Evolutionary conservation across 2,329 filamentous ascomycete genomes (phyloP), one percentile per base, ranked within the genome.

Genomic region (Pseudogymnoascus sp.): DNA sequence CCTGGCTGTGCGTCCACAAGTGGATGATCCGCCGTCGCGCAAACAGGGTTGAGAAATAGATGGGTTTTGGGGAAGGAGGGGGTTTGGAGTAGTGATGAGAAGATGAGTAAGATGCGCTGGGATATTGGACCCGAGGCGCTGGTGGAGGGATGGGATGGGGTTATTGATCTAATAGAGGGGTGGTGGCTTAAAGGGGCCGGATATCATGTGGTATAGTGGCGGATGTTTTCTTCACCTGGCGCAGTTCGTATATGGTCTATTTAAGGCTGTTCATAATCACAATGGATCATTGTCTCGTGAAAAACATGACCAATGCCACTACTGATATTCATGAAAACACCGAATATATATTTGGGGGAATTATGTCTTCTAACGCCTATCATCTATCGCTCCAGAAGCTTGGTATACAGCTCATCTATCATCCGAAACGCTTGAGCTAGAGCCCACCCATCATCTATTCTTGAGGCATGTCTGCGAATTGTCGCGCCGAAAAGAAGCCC

Each of bases 1-100:
- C 79, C 61, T 67, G 69, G 58, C 75, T 86, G 39, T 79, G 81
- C 69, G 67, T 81, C 64, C 76, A 77, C 65, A 77, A 79, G 64
- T 75, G 72, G 68, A 70, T 79, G 61, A 69, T 70, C 8, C 66
- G 69, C 38, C 67, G 66, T 43, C 61, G 61, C 38, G 62, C 62
- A n/a, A 50, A 50, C 43, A 50, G 43, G 43, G 14, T n/a, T 25
- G n/a, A 50, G 43, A 50, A 50, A 50, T 50, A 50, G 43, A 50
- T 50, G 14, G 4, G 1, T 11, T 18, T 30, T 3, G 4, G 28
- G 43, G 25, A 50, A 8, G 5, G 6, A 25, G 25, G 22, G 2
- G 35, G 20, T 25, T 7, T 54, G 9, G 16, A 20, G 28, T 30
- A 11, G 43, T 30, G 43, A 54, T 54, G 47, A 9, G 16, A 3